These are phyloP conservation scores for Parafenestella ontariensis DNA, from an alignment of 2,329 filamentous ascomycete species.

Conservation along the genomic window DNA sequence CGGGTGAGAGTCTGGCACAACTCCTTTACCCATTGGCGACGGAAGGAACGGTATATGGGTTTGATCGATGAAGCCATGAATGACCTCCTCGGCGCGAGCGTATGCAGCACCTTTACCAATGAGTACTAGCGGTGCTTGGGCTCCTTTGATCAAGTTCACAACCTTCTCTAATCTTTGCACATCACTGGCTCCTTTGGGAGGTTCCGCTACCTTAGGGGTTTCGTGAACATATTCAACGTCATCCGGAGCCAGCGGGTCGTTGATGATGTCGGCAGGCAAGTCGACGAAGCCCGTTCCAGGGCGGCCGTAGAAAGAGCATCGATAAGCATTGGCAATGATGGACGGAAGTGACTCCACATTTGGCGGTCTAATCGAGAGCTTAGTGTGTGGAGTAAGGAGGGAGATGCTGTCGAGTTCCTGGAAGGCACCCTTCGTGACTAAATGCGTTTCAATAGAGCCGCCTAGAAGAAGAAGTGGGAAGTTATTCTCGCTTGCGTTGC, in stretches of 20 bases:
- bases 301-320: slow-evolving; percentile 61
- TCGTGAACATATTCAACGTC: slow-evolving; percentile 7
- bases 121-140: slow-evolving; percentile 60
- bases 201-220: slow-evolving; percentile 33
- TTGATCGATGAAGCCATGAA: slow-evolving; percentile 55
- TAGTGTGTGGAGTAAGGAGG: slow-evolving; percentile 60
- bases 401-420: slow-evolving; percentile 65
- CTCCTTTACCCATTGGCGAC: slow-evolving; percentile 66
- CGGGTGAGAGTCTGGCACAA: slow-evolving; percentile 61
- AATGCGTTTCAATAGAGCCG: slow-evolving; percentile 61
- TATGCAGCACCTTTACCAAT: slow-evolving; percentile 65
- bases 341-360: slow-evolving; percentile 55
- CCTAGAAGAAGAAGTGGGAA: slow-evolving; percentile 63
- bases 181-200: slow-evolving; percentile 57
- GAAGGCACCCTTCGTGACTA: slow-evolving; percentile 62
- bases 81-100: slow-evolving; percentile 56
- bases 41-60: slow-evolving; percentile 63
- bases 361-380: slow-evolving; percentile 50
- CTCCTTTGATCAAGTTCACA: slow-evolving; percentile 54
- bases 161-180: slow-evolving; percentile 52
- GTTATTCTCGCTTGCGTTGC: slow-evolving; percentile 61
- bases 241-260: slow-evolving; percentile 31
- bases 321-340: slow-evolving; percentile 60
- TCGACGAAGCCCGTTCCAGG: slow-evolving; percentile 63
- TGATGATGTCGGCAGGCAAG: slow-evolving; percentile 63